Evolutionary conservation across 495 filamentous ascomycete genomes (phyloP).

Genomic region (Tricharina praecox): DNA sequence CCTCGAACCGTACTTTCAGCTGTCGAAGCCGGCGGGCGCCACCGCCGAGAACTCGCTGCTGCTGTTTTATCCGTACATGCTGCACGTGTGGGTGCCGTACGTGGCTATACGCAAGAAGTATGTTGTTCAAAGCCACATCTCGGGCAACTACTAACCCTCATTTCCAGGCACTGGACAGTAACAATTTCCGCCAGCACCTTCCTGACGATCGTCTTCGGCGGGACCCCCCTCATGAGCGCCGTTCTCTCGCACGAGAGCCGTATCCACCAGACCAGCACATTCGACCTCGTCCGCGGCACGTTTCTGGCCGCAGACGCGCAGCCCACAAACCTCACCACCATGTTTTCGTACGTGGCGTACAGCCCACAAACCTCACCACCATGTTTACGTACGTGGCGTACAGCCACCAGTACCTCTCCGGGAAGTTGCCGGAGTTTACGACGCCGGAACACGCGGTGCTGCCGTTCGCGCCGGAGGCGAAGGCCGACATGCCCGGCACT

Average conservation of each 20-base stretch:
- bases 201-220: constrained; percentile 29
- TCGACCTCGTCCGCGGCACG: neutral
- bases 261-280: neutral
- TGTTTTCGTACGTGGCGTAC: neutral
- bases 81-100: constrained; percentile 31
- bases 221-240: constrained; percentile 30
- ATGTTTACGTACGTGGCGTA: constrained; percentile 28
- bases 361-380: constrained; percentile 17
- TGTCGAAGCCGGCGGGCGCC: constrained; percentile 31
- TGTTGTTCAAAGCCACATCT: no score
- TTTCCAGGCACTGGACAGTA: constrained; percentile 29
- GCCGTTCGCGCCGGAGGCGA: constrained; percentile 29
- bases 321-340: constrained; percentile 12
- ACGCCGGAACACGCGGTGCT: constrained; percentile 26
- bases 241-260: constrained; percentile 23
- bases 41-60: constrained; percentile 28
- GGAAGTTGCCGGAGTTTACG: constrained; percentile 30
- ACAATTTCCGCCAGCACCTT: constrained; percentile 26
- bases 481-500: neutral
- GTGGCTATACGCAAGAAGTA: constrained; percentile 23
- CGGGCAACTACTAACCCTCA: no score
- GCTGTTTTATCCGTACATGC: constrained; percentile 34
- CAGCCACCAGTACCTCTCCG: constrained; percentile 27
- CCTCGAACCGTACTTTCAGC: constrained; percentile 33
- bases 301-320: neutral